Evolutionary conservation across 192 early-diverging fungal genomes (phyloP), one percentile per base, ranked within the genome.

Genomic region (Podochytrium sp.): DNA sequence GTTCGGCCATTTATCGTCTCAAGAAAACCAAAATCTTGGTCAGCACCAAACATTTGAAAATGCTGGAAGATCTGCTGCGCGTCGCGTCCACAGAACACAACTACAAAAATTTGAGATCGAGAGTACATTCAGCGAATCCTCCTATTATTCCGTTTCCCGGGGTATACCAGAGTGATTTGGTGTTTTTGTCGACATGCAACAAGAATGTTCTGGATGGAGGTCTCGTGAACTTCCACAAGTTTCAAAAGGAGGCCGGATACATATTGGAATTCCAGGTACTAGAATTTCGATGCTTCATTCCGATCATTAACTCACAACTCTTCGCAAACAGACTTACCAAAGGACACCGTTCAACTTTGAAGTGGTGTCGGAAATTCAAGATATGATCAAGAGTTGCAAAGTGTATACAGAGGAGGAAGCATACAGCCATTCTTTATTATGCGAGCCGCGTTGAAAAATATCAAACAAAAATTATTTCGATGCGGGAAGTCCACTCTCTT

Each of bases 71-170:
- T 43, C 75, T 88, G 10, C 60, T 78, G 29, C 76, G 67, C 2
- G 65, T 86, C 29, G 78, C 76, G 0, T 84, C 82, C 12, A 83
- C 74, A 53, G 87, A 86, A 75, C 77, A 84, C 32, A 89, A 89
- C 57, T 87, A 82, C 77, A 89, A 89, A 62, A 76, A 69, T 34
- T 38, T 89, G 79, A 69, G 87, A 12, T 78, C 81, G 20, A 75
- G 77, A 51, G 73, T 89, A 3, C 83, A 82, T 37, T 78, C 76
- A 1, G 78, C 80, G 0, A 81, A 86, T 27, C 85, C 85, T 5
- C 87, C 87, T 2, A 62, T 87, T 32, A 86, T 89, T 51, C 87
- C 87, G 14, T 89, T 89, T 69, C 87, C 87, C 3, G 87, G 85
- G 49, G 61, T 89, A 2, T 85, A 84, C 68, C 85, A 89, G 67